Base-by-base conservation (phyloP, 2,329 filamentous ascomycete species). In the Zymoseptoria crescenta region DNA sequence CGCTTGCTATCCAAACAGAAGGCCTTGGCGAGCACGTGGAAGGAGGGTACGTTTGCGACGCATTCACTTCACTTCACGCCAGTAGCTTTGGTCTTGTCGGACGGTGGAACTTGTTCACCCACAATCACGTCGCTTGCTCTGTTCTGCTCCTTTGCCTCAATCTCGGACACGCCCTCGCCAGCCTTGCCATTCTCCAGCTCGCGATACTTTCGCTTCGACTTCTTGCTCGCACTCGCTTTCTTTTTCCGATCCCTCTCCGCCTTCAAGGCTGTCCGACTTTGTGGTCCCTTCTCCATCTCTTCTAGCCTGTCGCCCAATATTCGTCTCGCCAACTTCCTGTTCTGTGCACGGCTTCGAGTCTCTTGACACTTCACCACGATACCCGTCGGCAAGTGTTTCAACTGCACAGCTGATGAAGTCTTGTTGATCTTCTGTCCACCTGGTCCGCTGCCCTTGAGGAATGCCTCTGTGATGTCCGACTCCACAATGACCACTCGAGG, bases 391-490 rank as follows among this genome's bases (percentile, higher is more conserved):
- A 88, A 77, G 74, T 99, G 94, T 66, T 87, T 94, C 41, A 99
- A 80, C 73, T 99, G 94, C 2, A 96, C 93, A 45, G 93, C 93
- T 0, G 90, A 96, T 65, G 87, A 91, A 27, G 94, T 99, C 84
- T 99, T 99, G 77, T 99, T 99, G 77, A 97, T 97, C 74, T 96
- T 96, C 73, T 99, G 94, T 0, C 94, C 94, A 24, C 94, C 94
- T 0, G 94, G 93, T 1, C 94, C 94, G 67, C 85, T 89, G 68
- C 94, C 94, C 73, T 94, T 96, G 61, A 99, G 81, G 75, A 95
- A 97, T 49, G 81, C 82, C 70, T 96, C 89, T 58, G 87, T 85
- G 65, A 97, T 85, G 56, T 96, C 91, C 19, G 81, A 77, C 65
- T 96, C 91, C 10, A 86, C 81, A 20, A 94, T 83, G 10, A 85